Evolutionary conservation across 306 rosid species (phyloP).

Genomic region (Sesbania bispinosa): DNA sequence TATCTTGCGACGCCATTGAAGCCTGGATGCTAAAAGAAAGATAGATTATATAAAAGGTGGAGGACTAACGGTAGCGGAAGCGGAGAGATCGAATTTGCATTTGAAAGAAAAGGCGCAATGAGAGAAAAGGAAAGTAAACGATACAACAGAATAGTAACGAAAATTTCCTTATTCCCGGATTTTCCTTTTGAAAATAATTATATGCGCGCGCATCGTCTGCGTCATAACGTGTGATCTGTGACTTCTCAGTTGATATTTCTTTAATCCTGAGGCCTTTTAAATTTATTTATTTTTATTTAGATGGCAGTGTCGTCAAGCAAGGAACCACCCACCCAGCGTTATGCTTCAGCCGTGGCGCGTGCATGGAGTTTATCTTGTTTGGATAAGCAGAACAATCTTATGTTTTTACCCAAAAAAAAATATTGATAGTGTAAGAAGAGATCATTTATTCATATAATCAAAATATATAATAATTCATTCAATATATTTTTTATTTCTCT

Average conservation of each 20-base stretch:
- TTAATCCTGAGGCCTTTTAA: neutral
- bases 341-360: neutral
- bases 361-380: too few species aligned
- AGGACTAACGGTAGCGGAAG: neutral
- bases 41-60: neutral
- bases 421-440: too few species aligned
- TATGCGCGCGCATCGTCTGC: conserved; percentile 8
- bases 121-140: neutral
- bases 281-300: neutral
- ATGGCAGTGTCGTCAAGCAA: conserved; percentile 25
- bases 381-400: too few species aligned
- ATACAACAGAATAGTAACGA: neutral
- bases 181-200: neutral
- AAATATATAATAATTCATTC: too few species aligned
- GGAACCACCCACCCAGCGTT: neutral
- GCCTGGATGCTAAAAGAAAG: neutral
- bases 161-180: neutral
- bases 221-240: neutral
- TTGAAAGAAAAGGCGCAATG: neutral
- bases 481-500: too few species aligned
- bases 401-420: too few species aligned
- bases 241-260: neutral
- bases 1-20: conserved; percentile 53
- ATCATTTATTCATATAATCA: too few species aligned
- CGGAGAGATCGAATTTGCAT: neutral